These are phyloP conservation scores for Eutypa lata DNA, from an alignment of 2,329 filamentous ascomycete species.

Conservation along the genomic window DNA sequence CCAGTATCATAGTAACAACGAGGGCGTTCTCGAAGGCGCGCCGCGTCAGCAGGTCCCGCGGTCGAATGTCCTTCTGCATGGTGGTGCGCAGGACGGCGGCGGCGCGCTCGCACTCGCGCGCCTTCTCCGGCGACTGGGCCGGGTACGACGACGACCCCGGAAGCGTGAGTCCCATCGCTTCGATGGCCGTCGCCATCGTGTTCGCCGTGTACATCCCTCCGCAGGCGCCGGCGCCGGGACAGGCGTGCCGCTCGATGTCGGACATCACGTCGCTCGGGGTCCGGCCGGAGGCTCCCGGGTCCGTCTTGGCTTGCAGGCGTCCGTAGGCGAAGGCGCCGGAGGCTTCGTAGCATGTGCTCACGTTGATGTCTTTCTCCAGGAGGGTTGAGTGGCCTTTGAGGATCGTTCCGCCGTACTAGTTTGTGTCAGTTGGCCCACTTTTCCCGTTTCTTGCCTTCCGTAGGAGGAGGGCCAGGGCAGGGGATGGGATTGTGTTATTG, in stretches of 20 bases:
- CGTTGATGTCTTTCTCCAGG: conserved; percentile 77
- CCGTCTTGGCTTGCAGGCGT: conserved; percentile 67
- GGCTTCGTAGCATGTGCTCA: conserved; percentile 85
- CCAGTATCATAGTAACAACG: conserved; percentile 87
- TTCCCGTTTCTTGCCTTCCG: no score
- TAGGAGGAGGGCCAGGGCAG: no score
- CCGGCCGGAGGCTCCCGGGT: conserved; percentile 59
- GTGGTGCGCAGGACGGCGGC: conserved; percentile 75
- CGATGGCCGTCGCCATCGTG: conserved; percentile 87
- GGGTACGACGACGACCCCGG: conserved; percentile 84
- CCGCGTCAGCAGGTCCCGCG: conserved; percentile 76
- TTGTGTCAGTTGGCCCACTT: background rate
- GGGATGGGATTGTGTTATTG: no score
- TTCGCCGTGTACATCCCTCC: conserved; percentile 90
- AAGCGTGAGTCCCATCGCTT: conserved; percentile 80
- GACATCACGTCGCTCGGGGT: conserved; percentile 75
- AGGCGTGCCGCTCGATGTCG: conserved; percentile 77
- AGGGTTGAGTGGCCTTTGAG: conserved; percentile 79
- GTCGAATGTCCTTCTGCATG: conserved; percentile 80
- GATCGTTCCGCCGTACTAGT: conserved; percentile 79
- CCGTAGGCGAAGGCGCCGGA: conserved; percentile 79
- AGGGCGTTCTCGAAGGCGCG: conserved; percentile 83
- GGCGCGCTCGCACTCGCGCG: conserved; percentile 79
- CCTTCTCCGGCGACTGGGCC: conserved; percentile 76
- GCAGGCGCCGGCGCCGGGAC: conserved; percentile 71